Evolutionary conservation across 805 yeast species (phyloP).

Genomic region (Ogataea degrootiae): DNA sequence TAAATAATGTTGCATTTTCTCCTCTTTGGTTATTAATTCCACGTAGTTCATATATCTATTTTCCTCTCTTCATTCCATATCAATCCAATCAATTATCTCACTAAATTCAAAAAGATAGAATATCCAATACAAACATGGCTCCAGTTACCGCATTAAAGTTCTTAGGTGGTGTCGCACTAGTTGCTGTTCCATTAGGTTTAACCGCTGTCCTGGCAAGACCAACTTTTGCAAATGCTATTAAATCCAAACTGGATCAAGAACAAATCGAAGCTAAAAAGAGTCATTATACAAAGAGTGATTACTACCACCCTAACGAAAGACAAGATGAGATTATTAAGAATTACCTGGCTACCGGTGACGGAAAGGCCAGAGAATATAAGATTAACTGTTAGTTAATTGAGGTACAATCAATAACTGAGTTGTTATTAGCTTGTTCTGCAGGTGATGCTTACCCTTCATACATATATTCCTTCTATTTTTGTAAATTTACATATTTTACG

Average conservation of each 20-base stretch:
- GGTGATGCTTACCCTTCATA: no score
- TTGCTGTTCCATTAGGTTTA: constrained; percentile 25
- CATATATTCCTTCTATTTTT: no score
- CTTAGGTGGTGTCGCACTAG: constrained; percentile 25
- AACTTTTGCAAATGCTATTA: constrained; percentile 32
- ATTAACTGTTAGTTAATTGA: constrained; percentile 1
- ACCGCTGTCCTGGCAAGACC: constrained; percentile 28
- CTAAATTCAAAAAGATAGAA: background rate
- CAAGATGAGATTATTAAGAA: constrained; percentile 23
- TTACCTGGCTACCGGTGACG: constrained; percentile 25
- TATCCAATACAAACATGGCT: constrained; percentile 15
- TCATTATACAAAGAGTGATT: constrained; percentile 26
- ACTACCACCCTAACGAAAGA: constrained; percentile 15
- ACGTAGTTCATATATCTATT: no score
- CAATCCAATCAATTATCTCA: background rate
- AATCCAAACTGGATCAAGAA: constrained; percentile 30
- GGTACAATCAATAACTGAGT: no score
- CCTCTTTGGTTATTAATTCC: no score
- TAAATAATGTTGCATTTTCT: no score
- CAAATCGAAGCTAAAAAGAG: constrained; percentile 23
- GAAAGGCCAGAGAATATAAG: constrained; percentile 26
- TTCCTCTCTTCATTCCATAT: background rate
- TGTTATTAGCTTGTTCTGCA: no score
- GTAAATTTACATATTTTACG: no score
- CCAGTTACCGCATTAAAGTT: constrained; percentile 24